These are phyloP conservation scores for Arabis hirsuta DNA, from an alignment of 345 rosid species.

Conservation along the genomic window DNA sequence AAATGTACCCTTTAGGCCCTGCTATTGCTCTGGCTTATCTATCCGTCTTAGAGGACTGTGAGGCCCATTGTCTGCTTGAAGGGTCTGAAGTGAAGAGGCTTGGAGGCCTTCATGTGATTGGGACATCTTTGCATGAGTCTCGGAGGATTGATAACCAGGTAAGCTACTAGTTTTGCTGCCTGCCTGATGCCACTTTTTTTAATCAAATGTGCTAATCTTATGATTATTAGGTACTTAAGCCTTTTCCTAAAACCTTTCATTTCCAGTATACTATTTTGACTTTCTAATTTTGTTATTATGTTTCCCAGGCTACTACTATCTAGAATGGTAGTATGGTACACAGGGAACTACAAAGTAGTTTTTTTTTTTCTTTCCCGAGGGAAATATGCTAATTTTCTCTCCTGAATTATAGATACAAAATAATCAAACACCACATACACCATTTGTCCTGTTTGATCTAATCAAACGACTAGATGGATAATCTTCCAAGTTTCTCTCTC, in stretches of 20 bases:
- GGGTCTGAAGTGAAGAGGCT: slow-evolving; percentile 93
- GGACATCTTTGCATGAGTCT: slow-evolving; percentile 95
- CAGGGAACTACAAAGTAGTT: slow-evolving; percentile 8
- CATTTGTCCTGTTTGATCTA: slow-evolving; percentile 18
- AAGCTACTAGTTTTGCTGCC: slow-evolving; percentile 33
- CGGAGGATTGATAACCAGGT: slow-evolving; percentile 98
- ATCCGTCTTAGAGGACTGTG: slow-evolving; percentile 86
- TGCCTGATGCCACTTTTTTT: slow-evolving; percentile 14
- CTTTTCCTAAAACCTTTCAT: background rate
- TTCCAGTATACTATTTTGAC: background rate
- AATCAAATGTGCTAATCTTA: slow-evolving; percentile 7
- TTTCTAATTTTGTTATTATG: background rate
- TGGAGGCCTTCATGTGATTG: slow-evolving; percentile 96
- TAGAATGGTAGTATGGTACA: slow-evolving; percentile 27
- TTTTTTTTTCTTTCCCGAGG: background rate
- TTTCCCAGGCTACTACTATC: slow-evolving; percentile 7
- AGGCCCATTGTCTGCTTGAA: slow-evolving; percentile 78
- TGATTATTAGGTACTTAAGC: background rate
- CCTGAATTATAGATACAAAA: background rate
- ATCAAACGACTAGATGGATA: slow-evolving; percentile 22
- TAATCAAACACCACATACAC: background rate
- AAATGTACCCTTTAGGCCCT: slow-evolving; percentile 94
- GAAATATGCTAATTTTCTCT: slow-evolving; percentile 4
- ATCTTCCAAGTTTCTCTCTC: slow-evolving; percentile 23
- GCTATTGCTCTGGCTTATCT: slow-evolving; percentile 81